phyloP scores from a whole-genome alignment of 2,329 filamentous ascomycete genomes.

The Xylariaceae sp. region DNA sequence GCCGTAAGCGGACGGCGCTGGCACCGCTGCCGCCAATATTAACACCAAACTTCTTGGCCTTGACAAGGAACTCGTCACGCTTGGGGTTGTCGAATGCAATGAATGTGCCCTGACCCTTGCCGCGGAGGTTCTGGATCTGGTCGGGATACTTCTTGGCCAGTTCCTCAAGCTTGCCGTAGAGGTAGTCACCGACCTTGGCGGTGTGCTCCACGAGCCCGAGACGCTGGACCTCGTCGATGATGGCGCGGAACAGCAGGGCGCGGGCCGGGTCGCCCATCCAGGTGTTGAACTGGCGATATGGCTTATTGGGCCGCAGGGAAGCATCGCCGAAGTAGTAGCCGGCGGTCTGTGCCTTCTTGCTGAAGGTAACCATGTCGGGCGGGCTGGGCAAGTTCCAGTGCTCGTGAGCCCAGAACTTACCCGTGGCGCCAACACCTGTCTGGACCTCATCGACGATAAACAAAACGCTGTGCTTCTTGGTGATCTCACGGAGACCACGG shows the following conservation, averaged over 20 bases:
- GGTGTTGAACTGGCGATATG: constrained; percentile 95
- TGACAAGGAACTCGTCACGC: constrained; percentile 74
- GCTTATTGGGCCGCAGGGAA: constrained; percentile 81
- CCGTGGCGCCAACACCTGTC: constrained; percentile 87
- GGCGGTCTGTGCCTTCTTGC: constrained; percentile 91
- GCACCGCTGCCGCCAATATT: constrained; percentile 85
- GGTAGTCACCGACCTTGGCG: constrained; percentile 72
- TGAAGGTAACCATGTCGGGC: constrained; percentile 93
- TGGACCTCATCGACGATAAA: constrained; percentile 94
- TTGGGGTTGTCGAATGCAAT: constrained; percentile 85
- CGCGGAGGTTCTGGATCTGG: constrained; percentile 79
- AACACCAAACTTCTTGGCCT: constrained; percentile 75
- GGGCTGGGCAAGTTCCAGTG: constrained; percentile 81
- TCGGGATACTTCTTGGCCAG: constrained; percentile 70
- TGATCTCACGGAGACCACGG: constrained; percentile 76
- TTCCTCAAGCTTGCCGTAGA: constrained; percentile 66
- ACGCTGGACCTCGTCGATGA: constrained; percentile 76
- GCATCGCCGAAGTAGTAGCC: constrained; percentile 88
- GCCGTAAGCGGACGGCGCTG: constrained; percentile 73
- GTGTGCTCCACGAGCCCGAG: constrained; percentile 78
- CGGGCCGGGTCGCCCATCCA: constrained; percentile 94
- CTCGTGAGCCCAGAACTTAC: constrained; percentile 95
- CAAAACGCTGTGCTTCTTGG: constrained; percentile 72
- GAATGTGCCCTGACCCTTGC: constrained; percentile 86
- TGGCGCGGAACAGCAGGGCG: constrained; percentile 80